Percentiles rank a stretch among this genome's conserved stretches.
Conservation (phyloP, 106 monocot species). For the Narthecium ossifragum region DNA sequence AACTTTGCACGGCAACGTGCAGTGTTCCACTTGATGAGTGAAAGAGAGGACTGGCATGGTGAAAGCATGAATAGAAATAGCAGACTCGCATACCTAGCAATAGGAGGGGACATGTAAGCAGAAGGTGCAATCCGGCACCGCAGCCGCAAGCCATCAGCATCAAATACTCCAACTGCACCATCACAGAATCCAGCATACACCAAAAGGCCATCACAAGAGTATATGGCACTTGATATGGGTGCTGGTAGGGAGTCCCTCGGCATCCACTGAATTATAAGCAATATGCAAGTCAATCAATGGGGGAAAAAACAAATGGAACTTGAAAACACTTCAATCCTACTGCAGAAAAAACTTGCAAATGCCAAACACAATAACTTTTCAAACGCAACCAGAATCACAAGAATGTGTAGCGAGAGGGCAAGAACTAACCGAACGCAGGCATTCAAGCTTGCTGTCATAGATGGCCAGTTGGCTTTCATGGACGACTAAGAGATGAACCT, state of each 20-base stretch:
- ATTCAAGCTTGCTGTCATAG: constrained; percentile 91
- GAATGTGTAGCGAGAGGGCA: not conserved
- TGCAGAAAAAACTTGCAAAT: no score
- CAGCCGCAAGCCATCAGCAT: constrained; percentile 69
- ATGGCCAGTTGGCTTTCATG: constrained; percentile 89
- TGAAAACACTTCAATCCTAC: not conserved
- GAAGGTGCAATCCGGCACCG: constrained; percentile 79
- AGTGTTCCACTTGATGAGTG: no score
- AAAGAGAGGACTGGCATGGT: no score
- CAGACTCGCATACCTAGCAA: constrained; percentile 34
- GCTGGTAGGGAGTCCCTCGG: constrained; percentile 77
- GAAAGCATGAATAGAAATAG: not conserved
- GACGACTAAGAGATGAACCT: constrained; percentile 75
- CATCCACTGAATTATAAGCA: constrained; percentile 57
- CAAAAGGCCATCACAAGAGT: constrained; percentile 85
- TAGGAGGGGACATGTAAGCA: constrained; percentile 54
- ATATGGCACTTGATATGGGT: constrained; percentile 85
- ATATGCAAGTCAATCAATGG: not conserved
- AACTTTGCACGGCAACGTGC: no score
- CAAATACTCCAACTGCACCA: constrained; percentile 95
- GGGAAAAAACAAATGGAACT: not conserved
- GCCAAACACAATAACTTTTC: not conserved
- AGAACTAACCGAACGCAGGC: constrained; percentile 61
- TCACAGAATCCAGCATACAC: constrained; percentile 94
- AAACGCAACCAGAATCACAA: no score